Evolutionary conservation across 352 stramenopile genomes (phyloP), one percentile per base, ranked within the genome.

Genomic region (Chrysophaeum taylorii): DNA sequence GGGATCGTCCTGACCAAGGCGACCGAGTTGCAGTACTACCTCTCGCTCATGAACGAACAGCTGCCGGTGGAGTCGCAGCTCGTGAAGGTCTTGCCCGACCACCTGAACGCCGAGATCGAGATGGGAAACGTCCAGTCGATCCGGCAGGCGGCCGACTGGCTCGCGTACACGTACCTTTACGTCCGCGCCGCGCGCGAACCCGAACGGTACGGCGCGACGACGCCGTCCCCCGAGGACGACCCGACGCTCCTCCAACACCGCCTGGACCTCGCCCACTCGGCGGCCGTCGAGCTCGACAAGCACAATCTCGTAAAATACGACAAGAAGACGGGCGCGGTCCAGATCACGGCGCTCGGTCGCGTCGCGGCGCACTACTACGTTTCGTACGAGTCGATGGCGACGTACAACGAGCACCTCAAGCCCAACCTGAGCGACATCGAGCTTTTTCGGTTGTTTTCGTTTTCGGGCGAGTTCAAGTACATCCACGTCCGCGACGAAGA

Each of bases 371-470:
- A 99, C 78, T 99, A 98, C 80, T 99, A 99, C 82, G 94, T 99
- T 70, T 92, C 88, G 0, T 92, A 98, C 76, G 84, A 96, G 63
- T 98, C 92, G 25, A 98, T 99, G 86, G 89, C 92, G 52, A 92
- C 93, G 33, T 99, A 98, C 83, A 98, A 96, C 75, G 87, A 97
- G 73, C 94, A 98, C 72, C 79, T 99, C 70, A 96, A 97, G 76
- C 94, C 94, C 0, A 95, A 94, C 72, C 98, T 99, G 94, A 96
- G 91, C n/a, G 95, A 99, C 74, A 98, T 99, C 81, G 96, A 99
- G 73, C 87, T 99, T 33, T 86, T 99, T 64, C 85, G 95, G n/a
- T 76, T 99, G 12, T 99, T 99, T 73, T 96, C 91, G 39, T 86
- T 98, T 54, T 98, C 93, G 66, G 92, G 95, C 71, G 96, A 99